These are phyloP conservation scores for Trichoderma sp. DNA, from an alignment of 2,329 filamentous ascomycete genomes.

Conservation along the genomic window DNA sequence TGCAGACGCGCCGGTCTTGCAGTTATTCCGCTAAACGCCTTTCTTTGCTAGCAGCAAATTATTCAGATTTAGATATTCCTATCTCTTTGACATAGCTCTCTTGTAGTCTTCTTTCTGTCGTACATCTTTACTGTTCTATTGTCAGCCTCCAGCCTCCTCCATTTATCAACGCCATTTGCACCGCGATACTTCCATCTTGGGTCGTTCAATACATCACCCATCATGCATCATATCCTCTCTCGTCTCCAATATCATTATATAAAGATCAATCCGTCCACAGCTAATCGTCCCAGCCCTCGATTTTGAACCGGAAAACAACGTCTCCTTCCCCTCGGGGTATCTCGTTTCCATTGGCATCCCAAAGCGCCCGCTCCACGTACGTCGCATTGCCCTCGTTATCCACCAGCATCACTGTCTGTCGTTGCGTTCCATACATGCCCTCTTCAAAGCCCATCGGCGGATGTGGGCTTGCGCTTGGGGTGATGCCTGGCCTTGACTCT, in stretches of 20 bases:
- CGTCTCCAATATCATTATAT: background rate
- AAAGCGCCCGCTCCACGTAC: conserved; percentile 63
- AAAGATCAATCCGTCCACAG: background rate
- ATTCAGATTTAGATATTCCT: background rate
- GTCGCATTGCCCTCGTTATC: conserved; percentile 66
- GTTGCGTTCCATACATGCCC: conserved; percentile 67
- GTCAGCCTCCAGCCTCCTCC: background rate
- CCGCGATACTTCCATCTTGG: background rate
- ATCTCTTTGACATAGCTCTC: background rate
- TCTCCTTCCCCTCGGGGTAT: conserved; percentile 60
- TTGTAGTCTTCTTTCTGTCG: background rate
- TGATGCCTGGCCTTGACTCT: conserved; percentile 46
- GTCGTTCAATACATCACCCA: background rate
- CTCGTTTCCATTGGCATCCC: conserved; percentile 60
- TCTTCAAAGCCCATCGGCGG: conserved; percentile 53
- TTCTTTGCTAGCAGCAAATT: background rate
- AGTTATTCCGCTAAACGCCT: conserved; percentile 11
- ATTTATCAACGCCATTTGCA: background rate
- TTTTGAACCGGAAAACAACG: conserved; percentile 57
- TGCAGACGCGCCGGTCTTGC: background rate
- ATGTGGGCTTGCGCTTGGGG: conserved; percentile 33
- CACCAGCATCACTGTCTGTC: conserved; percentile 65
- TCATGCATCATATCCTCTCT: background rate
- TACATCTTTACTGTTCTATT: background rate
- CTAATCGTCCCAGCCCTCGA: conserved; percentile 55